Percentiles rank a stretch among this genome's conserved stretches.
Conservation (phyloP, 139 green algal genomes). For the Chlamydomonas schloesseri region DNA sequence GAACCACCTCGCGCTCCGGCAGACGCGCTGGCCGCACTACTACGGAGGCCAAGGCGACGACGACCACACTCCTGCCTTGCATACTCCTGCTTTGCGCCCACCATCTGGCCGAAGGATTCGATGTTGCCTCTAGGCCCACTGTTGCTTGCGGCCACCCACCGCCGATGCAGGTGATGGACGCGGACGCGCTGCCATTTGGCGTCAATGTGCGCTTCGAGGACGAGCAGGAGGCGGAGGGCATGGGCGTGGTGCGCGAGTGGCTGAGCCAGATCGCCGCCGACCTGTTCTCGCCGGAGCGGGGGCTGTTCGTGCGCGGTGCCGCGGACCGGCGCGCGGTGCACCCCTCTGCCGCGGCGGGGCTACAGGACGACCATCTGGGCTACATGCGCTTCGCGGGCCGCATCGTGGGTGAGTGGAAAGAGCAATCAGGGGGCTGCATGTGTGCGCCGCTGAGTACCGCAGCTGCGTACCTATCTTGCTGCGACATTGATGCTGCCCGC, state of each 20-base stretch:
- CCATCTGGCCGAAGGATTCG: no score
- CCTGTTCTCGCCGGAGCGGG: slow-evolving; percentile 35
- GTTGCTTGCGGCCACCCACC: no score
- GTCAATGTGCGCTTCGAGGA: slow-evolving; percentile 46
- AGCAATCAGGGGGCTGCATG: no score
- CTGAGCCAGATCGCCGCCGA: slow-evolving; percentile 23
- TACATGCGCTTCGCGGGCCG: slow-evolving; percentile 45
- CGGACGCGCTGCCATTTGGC: slow-evolving; percentile 18
- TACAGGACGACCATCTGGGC: slow-evolving; percentile 26
- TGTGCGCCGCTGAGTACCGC: not conserved
- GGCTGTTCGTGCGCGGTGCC: slow-evolving; percentile 18
- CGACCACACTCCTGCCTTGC: no score
- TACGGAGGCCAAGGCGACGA: no score
- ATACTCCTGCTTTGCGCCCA: no score
- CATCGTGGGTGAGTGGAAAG: slow-evolving; percentile 37
- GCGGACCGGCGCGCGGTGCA: slow-evolving; percentile 26
- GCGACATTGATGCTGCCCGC: no score
- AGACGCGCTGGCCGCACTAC: no score
- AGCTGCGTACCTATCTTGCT: no score
- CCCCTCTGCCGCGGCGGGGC: not conserved
- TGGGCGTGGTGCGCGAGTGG: slow-evolving; percentile 46
- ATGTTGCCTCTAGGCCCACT: no score
- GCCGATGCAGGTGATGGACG: slow-evolving; percentile 37
- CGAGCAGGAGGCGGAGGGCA: slow-evolving; percentile 46
- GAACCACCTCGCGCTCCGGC: no score